phyloP scores from a whole-genome alignment of 1,284 basidiomycete species.

The Cryptococcus neoformans region DNA sequence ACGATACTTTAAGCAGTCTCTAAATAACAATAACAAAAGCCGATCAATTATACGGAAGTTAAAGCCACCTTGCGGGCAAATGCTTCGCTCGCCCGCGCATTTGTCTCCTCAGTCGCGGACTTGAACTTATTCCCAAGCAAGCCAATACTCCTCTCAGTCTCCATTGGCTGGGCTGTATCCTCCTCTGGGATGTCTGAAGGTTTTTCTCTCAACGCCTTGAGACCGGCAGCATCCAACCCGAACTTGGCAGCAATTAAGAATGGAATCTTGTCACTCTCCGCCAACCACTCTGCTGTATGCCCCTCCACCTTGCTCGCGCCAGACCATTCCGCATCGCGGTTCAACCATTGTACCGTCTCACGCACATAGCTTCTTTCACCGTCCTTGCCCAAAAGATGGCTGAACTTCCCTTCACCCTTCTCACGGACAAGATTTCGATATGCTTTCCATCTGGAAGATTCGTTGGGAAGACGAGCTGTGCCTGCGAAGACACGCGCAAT shows the following conservation, averaged over 20 bases:
- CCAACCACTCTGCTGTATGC: slow-evolving; percentile 24
- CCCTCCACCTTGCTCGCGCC: slow-evolving; percentile 25
- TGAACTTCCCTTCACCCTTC: slow-evolving; percentile 25
- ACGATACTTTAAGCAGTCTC: too few species aligned
- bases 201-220: slow-evolving; percentile 1
- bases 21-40: too few species aligned
- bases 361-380: slow-evolving; percentile 27
- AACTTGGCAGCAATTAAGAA: slow-evolving; percentile 16
- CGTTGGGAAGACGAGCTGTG: slow-evolving; percentile 25
- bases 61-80: slow-evolving; percentile 3
- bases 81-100: slow-evolving; percentile 8
- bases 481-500: slow-evolving; percentile 27
- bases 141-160: too few species aligned
- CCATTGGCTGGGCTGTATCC: not conserved
- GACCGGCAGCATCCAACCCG: slow-evolving; percentile 8
- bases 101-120: slow-evolving; percentile 12
- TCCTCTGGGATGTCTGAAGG: slow-evolving; percentile 1
- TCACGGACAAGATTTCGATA: slow-evolving; percentile 14
- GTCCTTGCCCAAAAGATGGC: slow-evolving; percentile 30
- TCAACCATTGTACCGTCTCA: slow-evolving; percentile 36
- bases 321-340: slow-evolving; percentile 21
- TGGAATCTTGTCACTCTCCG: slow-evolving; percentile 17
- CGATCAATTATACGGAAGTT: too few species aligned
- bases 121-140: not conserved
- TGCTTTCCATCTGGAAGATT: slow-evolving; percentile 6